Conservation (phyloP, 495 filamentous ascomycete genomes). For the Penicillium subrubescens region DNA sequence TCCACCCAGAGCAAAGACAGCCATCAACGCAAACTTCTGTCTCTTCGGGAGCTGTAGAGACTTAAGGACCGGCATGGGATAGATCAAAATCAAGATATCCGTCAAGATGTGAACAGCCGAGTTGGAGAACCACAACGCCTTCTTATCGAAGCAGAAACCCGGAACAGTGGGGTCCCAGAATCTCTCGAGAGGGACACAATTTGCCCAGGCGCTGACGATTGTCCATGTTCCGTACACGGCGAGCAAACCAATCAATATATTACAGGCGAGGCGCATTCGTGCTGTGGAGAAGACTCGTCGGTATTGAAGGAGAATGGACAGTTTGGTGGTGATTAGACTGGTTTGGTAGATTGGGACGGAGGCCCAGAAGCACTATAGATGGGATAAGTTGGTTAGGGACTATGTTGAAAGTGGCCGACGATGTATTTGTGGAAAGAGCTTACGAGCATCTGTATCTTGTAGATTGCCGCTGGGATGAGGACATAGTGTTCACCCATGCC, state of each 20-base stretch:
- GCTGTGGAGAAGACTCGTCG: conserved; percentile 40
- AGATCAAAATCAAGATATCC: conserved; percentile 50
- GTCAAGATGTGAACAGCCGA: conserved; percentile 47
- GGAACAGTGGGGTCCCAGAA: conserved; percentile 36
- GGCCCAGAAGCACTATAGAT: conserved; percentile 37
- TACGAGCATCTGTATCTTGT: conserved; percentile 39
- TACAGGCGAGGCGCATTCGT: conserved; percentile 43
- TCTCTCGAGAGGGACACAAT: conserved; percentile 37
- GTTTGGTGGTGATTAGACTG: conserved; percentile 38
- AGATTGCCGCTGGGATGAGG: conserved; percentile 24
- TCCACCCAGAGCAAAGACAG: conserved; percentile 49
- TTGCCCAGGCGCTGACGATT: conserved; percentile 38
- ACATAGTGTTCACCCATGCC: conserved; percentile 41
- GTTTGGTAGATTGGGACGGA: conserved; percentile 39
- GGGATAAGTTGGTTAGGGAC: not conserved
- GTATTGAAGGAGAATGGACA: conserved; percentile 44
- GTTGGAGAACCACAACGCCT: conserved; percentile 42
- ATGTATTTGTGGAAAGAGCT: not conserved
- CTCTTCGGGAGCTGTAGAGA: conserved; percentile 44
- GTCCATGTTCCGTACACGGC: conserved; percentile 42
- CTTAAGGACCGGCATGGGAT: conserved; percentile 51
- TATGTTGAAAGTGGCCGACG: not conserved
- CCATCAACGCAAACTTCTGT: conserved; percentile 49
- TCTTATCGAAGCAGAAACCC: conserved; percentile 39
- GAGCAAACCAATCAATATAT: conserved; percentile 33